Base-by-base conservation (phyloP, 345 rosid genomes). In the Erucastrum elatum region DNA sequence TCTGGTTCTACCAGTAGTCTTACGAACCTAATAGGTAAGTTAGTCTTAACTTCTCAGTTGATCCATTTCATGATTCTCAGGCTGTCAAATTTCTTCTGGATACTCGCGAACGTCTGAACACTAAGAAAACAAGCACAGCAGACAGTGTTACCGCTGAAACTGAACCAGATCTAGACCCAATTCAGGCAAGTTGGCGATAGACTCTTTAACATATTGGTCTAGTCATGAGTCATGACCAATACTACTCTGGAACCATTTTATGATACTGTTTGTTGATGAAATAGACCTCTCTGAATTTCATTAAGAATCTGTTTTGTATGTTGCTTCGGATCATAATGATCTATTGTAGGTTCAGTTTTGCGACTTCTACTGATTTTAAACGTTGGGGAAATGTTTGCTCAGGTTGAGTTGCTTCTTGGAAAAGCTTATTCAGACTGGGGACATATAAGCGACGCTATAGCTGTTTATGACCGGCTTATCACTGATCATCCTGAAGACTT, bases 371-470 rank as follows among this genome's bases (percentile, higher is more conserved):
- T 51, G 26, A 34, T 49, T 26, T 4, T 13, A 31, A 61, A 46
- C 53, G 8, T 30, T 70, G 65, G 75, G 60, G 4, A 21, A 46
- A 60, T 79, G 7, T 70, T 10, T 21, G 13, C 16, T 64, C 84
- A 92, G 98, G 88, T 94, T 55, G 94, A 91, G 74, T 84, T 94
- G 56, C 97, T 94, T 74, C 90, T 94, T 41, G 98, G 98, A 62
- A 94, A 94, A 86, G 98, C 97, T 30, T 94, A 92, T 79, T 94
- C 97, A 76, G 95, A 88, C 58, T 91, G 97, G 93, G 94, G 97
- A 44, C 95, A 88, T 80, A 73, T 92, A 71, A 90, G 94, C 73
- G 98, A 94, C 86, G 97, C 97, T 35, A 84, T 89, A 41, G 85
- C 97, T 75, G 91, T 94, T 75, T 94, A 92, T 76, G 90, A 94